Evolutionary conservation across 2,329 filamentous ascomycete genomes (phyloP).

Genomic region (Colletotrichum orbiculare): DNA sequence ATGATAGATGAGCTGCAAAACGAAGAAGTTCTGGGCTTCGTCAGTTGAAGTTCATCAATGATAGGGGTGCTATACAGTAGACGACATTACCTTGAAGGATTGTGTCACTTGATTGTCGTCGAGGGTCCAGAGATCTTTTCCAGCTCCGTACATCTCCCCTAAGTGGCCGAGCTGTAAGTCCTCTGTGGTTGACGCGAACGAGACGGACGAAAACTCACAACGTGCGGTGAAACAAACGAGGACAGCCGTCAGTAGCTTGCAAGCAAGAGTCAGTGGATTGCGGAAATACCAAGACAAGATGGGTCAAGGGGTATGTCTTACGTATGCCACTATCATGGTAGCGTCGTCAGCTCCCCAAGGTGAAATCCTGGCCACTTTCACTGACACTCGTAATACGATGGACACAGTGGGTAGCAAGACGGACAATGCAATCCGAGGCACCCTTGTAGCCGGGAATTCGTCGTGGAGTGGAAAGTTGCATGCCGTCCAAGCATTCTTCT

Average conservation of each 20-base stretch:
- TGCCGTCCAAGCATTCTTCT: slow-evolving; percentile 25
- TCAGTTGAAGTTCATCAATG: neutral
- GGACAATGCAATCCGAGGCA: slow-evolving; percentile 2
- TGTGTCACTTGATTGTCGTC: neutral
- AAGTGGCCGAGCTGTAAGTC: too few relatives aligned
- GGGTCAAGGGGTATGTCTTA: neutral
- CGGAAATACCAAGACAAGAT: too few relatives aligned
- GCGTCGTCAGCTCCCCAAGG: slow-evolving; percentile 23
- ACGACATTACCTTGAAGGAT: slow-evolving; percentile 12
- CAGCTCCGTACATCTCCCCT: slow-evolving; percentile 3
- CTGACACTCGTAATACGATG: slow-evolving; percentile 6
- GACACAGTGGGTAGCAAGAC: slow-evolving; percentile 6
- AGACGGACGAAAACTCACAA: neutral
- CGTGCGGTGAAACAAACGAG: too few relatives aligned
- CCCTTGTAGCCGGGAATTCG: neutral
- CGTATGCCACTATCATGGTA: slow-evolving; percentile 18
- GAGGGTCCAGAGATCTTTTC: slow-evolving; percentile 28
- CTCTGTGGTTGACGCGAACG: too few relatives aligned
- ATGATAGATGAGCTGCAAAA: neutral
- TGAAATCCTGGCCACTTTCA: slow-evolving; percentile 6
- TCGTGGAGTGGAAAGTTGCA: slow-evolving; percentile 11
- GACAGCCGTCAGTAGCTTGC: too few relatives aligned
- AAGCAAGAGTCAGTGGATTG: too few relatives aligned
- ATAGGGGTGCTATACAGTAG: too few relatives aligned
- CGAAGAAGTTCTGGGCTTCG: neutral